phyloP scores from a whole-genome alignment of 2,329 filamentous ascomycete genomes.

The Aspergillus japonicus region DNA sequence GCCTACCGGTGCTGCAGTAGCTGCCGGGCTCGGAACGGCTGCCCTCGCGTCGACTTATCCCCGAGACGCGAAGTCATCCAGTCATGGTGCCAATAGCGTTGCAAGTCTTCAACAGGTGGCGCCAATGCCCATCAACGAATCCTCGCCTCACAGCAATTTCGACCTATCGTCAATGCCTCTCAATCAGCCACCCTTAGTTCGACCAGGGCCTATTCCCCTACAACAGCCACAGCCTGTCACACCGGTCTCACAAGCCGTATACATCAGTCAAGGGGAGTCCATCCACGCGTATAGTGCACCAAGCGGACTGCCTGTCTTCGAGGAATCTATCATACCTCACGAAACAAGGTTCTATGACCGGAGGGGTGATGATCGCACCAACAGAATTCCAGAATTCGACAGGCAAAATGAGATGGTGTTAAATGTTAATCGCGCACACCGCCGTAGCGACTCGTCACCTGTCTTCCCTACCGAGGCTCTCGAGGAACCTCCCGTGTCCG shows the following conservation, averaged over 20 bases:
- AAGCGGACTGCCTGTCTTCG: conserved; percentile 32
- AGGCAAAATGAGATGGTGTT: conserved; percentile 12
- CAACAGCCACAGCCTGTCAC: conserved; percentile 80
- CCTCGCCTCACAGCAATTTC: conserved; percentile 59
- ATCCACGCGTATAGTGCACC: conserved; percentile 44
- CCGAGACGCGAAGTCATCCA: conserved; percentile 25
- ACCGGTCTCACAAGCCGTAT: conserved; percentile 69
- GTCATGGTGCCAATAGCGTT: conserved; percentile 38
- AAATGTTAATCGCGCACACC: conserved; percentile 18
- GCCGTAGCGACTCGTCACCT: conserved; percentile 50
- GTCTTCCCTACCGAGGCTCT: conserved; percentile 36
- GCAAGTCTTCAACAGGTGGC: conserved; percentile 59
- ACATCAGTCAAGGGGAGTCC: conserved; percentile 49
- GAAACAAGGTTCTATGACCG: conserved; percentile 15
- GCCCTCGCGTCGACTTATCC: conserved; percentile 41
- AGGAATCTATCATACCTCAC: conserved; percentile 18
- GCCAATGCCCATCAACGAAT: conserved; percentile 66
- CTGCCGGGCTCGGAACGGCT: conserved; percentile 44
- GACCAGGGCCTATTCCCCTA: conserved; percentile 65
- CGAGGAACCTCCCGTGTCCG: conserved; percentile 21
- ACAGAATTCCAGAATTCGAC: conserved; percentile 7
- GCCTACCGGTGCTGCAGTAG: conserved; percentile 37
- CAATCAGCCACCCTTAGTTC: conserved; percentile 34
- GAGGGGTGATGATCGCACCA: conserved; percentile 16
- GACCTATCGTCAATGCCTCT: conserved; percentile 27